A percentile compares a stretch with the other conserved stretches of the same genome.
Evolutionary conservation across 768 basidiomycete species (phyloP).

Genomic region (Psilocybe subaeruginosa): DNA sequence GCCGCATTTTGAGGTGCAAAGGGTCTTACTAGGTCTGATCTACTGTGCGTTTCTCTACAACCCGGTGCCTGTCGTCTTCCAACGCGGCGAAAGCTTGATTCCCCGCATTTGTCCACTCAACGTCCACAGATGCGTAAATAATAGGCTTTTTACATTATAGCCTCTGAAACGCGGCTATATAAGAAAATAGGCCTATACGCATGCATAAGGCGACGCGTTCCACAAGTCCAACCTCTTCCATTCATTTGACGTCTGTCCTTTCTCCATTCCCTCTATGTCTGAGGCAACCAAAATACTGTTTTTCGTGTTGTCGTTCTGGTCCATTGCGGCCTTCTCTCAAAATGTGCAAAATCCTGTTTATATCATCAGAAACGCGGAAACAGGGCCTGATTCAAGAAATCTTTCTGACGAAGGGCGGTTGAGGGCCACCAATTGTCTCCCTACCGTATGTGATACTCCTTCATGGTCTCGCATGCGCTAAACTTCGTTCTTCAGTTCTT

Average conservation of each 20-base stretch:
- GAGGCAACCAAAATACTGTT: not conserved
- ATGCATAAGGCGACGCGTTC: not conserved
- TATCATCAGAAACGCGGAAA: conserved; percentile 11
- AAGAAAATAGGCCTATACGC: not conserved
- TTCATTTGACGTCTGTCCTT: not conserved
- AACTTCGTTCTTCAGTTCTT: not conserved
- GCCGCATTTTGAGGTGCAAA: not conserved
- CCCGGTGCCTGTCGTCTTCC: not conserved
- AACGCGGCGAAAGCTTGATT: not conserved
- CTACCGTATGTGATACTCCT: not conserved
- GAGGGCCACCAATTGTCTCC: not conserved
- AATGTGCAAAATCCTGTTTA: conserved; percentile 1
- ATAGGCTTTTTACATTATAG: not conserved
- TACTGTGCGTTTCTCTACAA: not conserved
- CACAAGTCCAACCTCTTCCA: not conserved
- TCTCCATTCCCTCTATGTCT: not conserved
- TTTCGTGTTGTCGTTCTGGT: not conserved
- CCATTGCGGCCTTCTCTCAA: not conserved
- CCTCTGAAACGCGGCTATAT: not conserved
- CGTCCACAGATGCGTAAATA: not conserved
- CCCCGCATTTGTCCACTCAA: not conserved
- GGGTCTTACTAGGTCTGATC: not conserved
- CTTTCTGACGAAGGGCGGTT: not conserved
- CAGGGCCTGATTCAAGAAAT: not conserved
- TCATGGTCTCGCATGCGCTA: not conserved